Evolutionary conservation across 257 asterid species (phyloP).

Genomic region (Knoxia roxburghii): DNA sequence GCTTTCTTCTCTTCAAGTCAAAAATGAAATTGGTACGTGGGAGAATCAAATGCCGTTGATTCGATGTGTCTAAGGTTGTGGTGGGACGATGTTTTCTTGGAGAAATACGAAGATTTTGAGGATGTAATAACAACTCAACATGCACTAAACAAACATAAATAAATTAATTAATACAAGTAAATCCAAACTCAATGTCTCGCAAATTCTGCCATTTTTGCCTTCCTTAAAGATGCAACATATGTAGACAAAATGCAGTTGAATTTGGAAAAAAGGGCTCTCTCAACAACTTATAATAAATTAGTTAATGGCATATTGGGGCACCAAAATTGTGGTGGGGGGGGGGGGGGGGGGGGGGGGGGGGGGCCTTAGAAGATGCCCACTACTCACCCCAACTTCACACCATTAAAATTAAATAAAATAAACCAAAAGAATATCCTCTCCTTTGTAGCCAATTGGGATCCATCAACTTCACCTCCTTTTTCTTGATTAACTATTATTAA

Average conservation of each 20-base stretch:
- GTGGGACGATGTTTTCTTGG: constrained; percentile 14
- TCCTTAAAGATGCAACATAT: background rate
- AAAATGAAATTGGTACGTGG: background rate
- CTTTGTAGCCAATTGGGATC: constrained; percentile 33
- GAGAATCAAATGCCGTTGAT: constrained; percentile 4
- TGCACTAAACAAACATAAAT: too few species aligned
- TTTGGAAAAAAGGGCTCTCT: background rate
- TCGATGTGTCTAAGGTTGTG: constrained; percentile 5
- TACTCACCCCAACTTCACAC: constrained; percentile 9
- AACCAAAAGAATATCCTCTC: constrained; percentile 36
- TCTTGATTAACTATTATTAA: too few species aligned
- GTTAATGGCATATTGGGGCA: background rate
- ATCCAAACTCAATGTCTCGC: background rate
- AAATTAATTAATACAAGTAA: too few species aligned
- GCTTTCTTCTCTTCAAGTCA: too few species aligned
- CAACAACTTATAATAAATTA: background rate
- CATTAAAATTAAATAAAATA: background rate
- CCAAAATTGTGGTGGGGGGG: constrained; percentile 15
- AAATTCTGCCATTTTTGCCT: constrained; percentile 19
- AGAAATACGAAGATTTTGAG: background rate
- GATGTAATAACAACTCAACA: too few species aligned
- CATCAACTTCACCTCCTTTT: constrained; percentile 19
- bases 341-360: constrained; percentile 20
- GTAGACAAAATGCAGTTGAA: constrained; percentile 11
- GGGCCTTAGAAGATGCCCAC: constrained; percentile 48